A percentile compares a stretch with the other conserved stretches of the same genome.
Conservation (phyloP, 208 protist genomes). For the Wallacemonas sp. region DNA sequence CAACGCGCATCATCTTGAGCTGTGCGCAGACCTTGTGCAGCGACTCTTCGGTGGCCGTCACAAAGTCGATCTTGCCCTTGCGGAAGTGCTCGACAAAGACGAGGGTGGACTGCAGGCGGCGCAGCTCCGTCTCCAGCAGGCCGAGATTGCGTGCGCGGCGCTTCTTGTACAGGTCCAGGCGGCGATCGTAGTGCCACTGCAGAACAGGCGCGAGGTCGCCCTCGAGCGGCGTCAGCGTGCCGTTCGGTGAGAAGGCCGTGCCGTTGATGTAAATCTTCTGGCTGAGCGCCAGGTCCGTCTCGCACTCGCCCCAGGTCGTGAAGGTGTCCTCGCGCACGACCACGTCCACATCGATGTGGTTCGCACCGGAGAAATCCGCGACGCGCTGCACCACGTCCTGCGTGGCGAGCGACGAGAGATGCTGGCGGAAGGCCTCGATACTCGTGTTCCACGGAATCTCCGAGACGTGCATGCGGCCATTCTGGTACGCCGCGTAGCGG, state of each 20-base stretch:
- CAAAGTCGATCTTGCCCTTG: constrained; percentile 81
- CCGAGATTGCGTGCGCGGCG: constrained; percentile 73
- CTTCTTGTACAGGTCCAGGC: constrained; percentile 89
- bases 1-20: constrained; percentile 67
- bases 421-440: constrained; percentile 75
- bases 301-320: constrained; percentile 78
- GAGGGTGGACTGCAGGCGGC: constrained; percentile 66
- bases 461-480: constrained; percentile 72
- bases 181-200: constrained; percentile 92
- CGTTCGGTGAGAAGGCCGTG: constrained; percentile 85
- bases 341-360: constrained; percentile 91
- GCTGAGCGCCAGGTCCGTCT: constrained; percentile 67
- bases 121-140: constrained; percentile 72
- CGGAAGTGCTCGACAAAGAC: constrained; percentile 89
- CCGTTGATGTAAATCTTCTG: constrained; percentile 86
- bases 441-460: constrained; percentile 81
- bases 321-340: constrained; percentile 55
- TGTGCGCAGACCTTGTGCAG: constrained; percentile 68
- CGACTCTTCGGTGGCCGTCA: constrained; percentile 78
- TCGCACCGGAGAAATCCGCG: constrained; percentile 89
- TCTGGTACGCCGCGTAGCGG: constrained; percentile 61
- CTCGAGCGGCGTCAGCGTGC: constrained; percentile 78
- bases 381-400: constrained; percentile 86
- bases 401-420: constrained; percentile 67
- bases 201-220: constrained; percentile 70